Base-by-base conservation (phyloP, 805 yeast species). In the Saccharomycopsis sp. region DNA sequence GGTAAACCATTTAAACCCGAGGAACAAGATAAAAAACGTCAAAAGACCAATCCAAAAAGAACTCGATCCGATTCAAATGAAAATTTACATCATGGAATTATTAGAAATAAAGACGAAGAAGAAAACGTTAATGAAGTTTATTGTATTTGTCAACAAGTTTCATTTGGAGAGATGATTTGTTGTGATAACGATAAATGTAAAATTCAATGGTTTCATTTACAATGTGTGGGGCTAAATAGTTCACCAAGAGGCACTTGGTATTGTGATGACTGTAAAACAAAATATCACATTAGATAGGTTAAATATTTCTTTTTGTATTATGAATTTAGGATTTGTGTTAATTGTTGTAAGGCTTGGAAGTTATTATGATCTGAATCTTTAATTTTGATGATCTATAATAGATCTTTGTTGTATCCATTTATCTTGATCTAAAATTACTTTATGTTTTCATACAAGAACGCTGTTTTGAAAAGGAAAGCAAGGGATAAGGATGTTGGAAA, bases 141-240 rank as follows among this genome's bases (percentile, higher is more conserved):
- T 31, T 92, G 98, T 60, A 88, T 89, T 63, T 92, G 98, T 63
- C 85, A 87, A 57, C 96, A 88, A 57, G 95, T 88, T 1, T 89
- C 96, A 3, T 92, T 83, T 56, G 98, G 98, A 15, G 97, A 92
- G 55, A 92, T 92, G 98, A 96, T 92, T 45, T 98, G 95, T 2
- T 92, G 98, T 62, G 98, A 92, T 55, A 96, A 96, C 10, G 88
- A 84, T 27, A 76, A 79, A 44, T 89, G 97, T 64, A 46, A 46
- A 29, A 40, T 43, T 13, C 47, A 46, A 33, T 46, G 49, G 49
- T 46, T 46, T 62, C 98, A 92, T 60, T 88, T 88, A 69, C 80
- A 78, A 40, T 92, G 98, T 65, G 96, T 89, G 31, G 95, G 95
- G 1, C 64, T 89, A 42, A 76, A 75, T 18, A 78, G 76, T 36